Conservation (phyloP, 257 asterid species). For the Scutellaria minor region DNA sequence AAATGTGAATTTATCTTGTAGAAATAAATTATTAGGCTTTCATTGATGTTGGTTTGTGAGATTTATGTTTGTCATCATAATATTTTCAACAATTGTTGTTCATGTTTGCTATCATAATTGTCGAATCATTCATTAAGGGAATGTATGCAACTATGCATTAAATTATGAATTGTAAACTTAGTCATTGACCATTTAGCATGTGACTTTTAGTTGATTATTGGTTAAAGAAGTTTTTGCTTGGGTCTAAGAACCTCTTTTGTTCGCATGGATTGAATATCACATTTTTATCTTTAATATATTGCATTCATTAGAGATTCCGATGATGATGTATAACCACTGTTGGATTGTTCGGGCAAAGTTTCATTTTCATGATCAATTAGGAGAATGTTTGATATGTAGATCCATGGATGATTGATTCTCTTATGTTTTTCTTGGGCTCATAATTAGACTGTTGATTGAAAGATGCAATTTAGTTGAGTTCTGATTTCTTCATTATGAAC, state of each 20-base stretch:
- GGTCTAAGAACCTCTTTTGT: constrained; percentile 24
- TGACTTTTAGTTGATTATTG: constrained; percentile 26
- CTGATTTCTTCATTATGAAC: constrained; percentile 15
- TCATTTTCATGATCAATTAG: constrained; percentile 45
- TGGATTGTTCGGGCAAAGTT: constrained; percentile 54
- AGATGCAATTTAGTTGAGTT: not conserved
- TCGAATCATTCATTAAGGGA: constrained; percentile 14
- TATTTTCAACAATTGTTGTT: not conserved
- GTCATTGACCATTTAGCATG: constrained; percentile 34
- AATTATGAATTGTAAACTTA: not conserved
- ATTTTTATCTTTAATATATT: constrained; percentile 40
- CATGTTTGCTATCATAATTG: not conserved
- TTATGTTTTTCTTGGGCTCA: constrained; percentile 25
- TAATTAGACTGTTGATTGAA: constrained; percentile 26
- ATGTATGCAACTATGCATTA: constrained; percentile 1
- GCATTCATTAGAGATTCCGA: constrained; percentile 66
- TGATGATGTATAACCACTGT: constrained; percentile 71
- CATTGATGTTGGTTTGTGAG: too few relatives aligned
- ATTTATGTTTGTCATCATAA: too few relatives aligned
- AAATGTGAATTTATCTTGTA: not conserved
- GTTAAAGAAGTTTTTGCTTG: constrained; percentile 25
- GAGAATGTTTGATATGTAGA: constrained; percentile 50
- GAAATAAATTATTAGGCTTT: not conserved
- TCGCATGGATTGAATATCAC: not conserved
- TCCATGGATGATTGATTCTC: constrained; percentile 37